These are phyloP conservation scores for Kwoniella sp. DNA, from an alignment of 768 basidiomycete species.

Conservation along the genomic window DNA sequence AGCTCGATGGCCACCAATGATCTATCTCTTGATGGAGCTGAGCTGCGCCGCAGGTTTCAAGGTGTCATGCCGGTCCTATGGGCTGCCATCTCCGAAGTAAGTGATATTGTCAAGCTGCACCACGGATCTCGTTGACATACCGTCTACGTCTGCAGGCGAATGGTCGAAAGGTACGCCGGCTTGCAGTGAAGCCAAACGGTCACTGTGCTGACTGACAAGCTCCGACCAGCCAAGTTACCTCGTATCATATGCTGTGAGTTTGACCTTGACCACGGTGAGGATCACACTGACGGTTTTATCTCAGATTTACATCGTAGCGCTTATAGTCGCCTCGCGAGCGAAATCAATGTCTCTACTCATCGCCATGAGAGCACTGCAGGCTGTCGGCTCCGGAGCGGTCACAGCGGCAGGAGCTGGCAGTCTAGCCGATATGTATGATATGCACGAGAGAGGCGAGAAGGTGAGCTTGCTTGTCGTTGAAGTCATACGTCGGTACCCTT, in stretches of 20 bases:
- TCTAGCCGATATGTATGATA: conserved; percentile 50
- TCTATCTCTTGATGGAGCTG: background rate
- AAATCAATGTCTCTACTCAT: conserved; percentile 46
- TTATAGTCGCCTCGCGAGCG: conserved; percentile 41
- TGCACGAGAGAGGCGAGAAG: conserved; percentile 45
- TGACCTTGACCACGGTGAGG: too few relatives aligned
- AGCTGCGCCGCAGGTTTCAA: conserved; percentile 22
- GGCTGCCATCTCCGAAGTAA: conserved; percentile 40
- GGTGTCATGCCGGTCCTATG: conserved; percentile 41
- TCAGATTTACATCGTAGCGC: conserved; percentile 46
- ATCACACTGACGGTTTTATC: too few relatives aligned
- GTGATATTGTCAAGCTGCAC: too few relatives aligned
- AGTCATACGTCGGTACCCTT: background rate
- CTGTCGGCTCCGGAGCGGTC: conserved; percentile 45
- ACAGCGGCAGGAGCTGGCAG: conserved; percentile 47
- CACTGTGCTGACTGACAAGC: too few relatives aligned
- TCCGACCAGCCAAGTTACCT: conserved; percentile 44
- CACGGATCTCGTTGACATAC: too few relatives aligned
- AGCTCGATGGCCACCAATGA: background rate
- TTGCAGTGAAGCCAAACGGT: too few relatives aligned
- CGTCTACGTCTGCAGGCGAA: too few relatives aligned
- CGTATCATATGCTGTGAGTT: conserved; percentile 44
- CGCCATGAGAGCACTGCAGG: conserved; percentile 45
- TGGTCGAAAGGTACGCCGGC: too few relatives aligned
- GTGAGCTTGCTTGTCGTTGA: conserved; percentile 22